These are phyloP conservation scores for Myxozyma geophila DNA, from an alignment of 805 yeast species.

Conservation along the genomic window DNA sequence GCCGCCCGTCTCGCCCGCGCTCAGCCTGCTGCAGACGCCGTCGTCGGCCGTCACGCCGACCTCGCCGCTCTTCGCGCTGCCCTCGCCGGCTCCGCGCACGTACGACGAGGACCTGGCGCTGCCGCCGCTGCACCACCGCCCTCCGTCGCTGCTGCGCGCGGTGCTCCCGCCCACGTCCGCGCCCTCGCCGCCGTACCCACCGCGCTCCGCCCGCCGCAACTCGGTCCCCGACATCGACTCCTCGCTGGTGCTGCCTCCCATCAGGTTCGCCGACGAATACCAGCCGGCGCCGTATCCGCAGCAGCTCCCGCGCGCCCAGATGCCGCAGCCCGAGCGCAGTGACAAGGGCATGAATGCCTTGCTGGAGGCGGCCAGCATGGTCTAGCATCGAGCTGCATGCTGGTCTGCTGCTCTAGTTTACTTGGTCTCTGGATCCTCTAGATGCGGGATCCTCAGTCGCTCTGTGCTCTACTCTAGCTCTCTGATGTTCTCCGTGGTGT, in stretches of 20 bases:
- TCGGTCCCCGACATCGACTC: slow-evolving; percentile 7
- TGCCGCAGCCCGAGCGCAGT: background rate
- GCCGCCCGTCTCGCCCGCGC: slow-evolving; percentile 9
- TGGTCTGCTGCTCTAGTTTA: too few species aligned
- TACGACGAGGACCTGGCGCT: background rate
- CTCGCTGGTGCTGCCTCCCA: slow-evolving; percentile 8
- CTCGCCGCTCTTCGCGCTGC: slow-evolving; percentile 15
- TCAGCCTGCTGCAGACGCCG: slow-evolving; percentile 9
- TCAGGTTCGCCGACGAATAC: background rate
- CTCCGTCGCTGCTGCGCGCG: background rate
- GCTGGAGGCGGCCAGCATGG: slow-evolving; percentile 32
- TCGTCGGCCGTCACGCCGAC: slow-evolving; percentile 5
- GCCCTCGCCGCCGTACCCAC: background rate
- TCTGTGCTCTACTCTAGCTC: too few species aligned
- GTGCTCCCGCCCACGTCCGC: background rate
- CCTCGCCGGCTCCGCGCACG: slow-evolving; percentile 5
- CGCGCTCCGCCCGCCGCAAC: background rate
- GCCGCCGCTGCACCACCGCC: background rate
- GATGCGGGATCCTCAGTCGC: too few species aligned
- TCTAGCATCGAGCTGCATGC: too few species aligned
- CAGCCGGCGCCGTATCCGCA: background rate
- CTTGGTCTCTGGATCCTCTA: too few species aligned
- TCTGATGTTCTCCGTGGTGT: background rate
- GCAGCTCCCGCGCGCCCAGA: background rate
- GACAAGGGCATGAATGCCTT: slow-evolving; percentile 29